phyloP scores from a whole-genome alignment of 139 green algal genomes.

The Pleodorina starrii region DNA sequence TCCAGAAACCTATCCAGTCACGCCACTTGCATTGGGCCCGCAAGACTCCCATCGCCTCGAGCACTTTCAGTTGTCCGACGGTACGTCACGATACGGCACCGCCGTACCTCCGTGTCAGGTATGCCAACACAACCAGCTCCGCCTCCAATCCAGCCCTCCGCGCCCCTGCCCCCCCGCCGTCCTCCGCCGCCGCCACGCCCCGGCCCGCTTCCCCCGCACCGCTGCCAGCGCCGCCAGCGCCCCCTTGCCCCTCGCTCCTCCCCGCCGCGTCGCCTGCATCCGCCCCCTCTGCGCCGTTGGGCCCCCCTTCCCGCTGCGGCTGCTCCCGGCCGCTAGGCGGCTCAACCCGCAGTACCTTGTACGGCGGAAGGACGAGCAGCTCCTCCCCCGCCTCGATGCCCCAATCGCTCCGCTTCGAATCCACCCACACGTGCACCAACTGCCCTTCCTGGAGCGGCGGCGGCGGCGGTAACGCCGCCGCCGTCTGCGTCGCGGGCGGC shows the following conservation, averaged over 20 bases:
- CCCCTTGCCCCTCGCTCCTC: neutral
- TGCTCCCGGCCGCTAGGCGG: no score
- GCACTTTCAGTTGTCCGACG: no score
- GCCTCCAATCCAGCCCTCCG: neutral
- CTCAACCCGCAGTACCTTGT: conserved; percentile 14
- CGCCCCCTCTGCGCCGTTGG: neutral
- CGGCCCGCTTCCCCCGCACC: neutral
- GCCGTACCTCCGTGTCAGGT: neutral
- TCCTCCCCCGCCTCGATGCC: neutral
- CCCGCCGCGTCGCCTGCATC: no score
- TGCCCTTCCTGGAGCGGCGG: neutral
- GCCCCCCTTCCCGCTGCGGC: neutral
- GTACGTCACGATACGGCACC: neutral
- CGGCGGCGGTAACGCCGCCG: neutral
- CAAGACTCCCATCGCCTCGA: no score
- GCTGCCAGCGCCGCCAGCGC: neutral
- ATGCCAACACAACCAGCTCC: neutral
- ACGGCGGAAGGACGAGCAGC: conserved; percentile 36
- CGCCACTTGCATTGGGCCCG: no score
- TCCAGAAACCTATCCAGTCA: no score
- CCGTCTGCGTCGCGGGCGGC: neutral
- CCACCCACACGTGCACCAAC: conserved; percentile 9
- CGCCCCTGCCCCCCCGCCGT: neutral
- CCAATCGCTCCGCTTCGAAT: conserved; percentile 34
- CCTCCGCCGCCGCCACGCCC: neutral